A percentile compares a stretch with the other conserved stretches of the same genome.
Conservation (phyloP, 1,284 basidiomycete species). For the Trametes hirsuta region DNA sequence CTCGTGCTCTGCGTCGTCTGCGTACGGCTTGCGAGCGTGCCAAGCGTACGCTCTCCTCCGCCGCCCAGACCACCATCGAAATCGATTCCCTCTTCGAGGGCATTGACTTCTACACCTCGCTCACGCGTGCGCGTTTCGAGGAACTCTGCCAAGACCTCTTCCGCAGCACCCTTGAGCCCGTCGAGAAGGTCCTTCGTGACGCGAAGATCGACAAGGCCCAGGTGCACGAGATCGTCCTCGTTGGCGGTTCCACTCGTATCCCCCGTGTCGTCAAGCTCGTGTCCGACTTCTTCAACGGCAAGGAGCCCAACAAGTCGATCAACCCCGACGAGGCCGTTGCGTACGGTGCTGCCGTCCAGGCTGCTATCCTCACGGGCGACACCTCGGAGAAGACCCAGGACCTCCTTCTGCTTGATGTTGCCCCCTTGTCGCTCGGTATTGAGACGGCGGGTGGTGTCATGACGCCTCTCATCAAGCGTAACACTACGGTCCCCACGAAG, state of each 20-base stretch:
- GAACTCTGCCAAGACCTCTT: constrained; percentile 98
- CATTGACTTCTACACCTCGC: constrained; percentile 97
- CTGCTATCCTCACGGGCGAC: constrained; percentile 96
- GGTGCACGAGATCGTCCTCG: constrained; percentile 97
- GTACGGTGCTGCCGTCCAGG: constrained; percentile 99
- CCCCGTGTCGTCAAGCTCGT: constrained; percentile 98
- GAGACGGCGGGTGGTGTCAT: constrained; percentile 99
- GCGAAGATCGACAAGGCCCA: constrained; percentile 97
- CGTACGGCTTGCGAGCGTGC: constrained; percentile 98
- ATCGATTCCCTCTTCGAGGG: constrained; percentile 99
- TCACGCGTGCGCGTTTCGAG: constrained; percentile 99
- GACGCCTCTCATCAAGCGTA: constrained; percentile 96
- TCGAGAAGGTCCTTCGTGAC: constrained; percentile 98
- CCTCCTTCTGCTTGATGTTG: constrained; percentile 95
- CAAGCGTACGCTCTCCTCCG: constrained; percentile 97
- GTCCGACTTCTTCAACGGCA: constrained; percentile 98
- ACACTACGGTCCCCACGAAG: constrained; percentile 99
- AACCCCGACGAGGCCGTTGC: constrained; percentile 99
- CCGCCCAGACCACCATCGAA: constrained; percentile 96
- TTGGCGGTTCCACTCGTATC: constrained; percentile 99
- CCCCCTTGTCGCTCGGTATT: constrained; percentile 96
- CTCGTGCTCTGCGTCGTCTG: constrained; percentile 96
- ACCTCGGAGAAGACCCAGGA: constrained; percentile 98
- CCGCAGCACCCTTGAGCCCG: constrained; percentile 95
- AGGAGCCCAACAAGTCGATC: constrained; percentile 96